phyloP scores from a whole-genome alignment of 2,329 filamentous ascomycete species.

The Beauveria asiatica region DNA sequence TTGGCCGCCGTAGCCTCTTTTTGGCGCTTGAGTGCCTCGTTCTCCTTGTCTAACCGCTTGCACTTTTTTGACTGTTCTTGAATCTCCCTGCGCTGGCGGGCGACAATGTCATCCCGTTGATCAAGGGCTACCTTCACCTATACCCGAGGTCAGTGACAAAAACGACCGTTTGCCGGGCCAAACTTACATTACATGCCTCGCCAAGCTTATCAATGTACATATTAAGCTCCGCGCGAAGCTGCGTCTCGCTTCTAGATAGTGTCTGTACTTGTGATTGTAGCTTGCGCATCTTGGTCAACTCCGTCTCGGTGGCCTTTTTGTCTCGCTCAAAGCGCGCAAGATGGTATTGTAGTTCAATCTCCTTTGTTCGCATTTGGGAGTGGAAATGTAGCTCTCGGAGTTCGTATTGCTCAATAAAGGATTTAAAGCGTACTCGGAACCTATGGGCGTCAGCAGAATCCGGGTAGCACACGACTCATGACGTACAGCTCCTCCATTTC shows the following conservation, averaged over 20 bases:
- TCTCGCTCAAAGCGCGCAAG: constrained; percentile 83
- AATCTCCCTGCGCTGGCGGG: constrained; percentile 70
- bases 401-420: constrained; percentile 94
- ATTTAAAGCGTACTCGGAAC: constrained; percentile 82
- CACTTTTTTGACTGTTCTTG: constrained; percentile 99
- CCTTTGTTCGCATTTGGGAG: constrained; percentile 83
- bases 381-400: constrained; percentile 91
- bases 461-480: neutral
- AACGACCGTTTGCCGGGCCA: too few relatives aligned
- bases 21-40: constrained; percentile 81
- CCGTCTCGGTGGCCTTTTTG: constrained; percentile 77
- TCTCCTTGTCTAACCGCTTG: constrained; percentile 93
- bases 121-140: constrained; percentile 8
- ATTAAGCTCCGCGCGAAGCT: constrained; percentile 89
- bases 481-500: constrained; percentile 83
- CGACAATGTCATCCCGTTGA: constrained; percentile 4
- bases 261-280: constrained; percentile 88
- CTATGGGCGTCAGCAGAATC: constrained; percentile 34
- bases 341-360: constrained; percentile 89
- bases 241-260: constrained; percentile 91
- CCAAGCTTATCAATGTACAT: constrained; percentile 99
- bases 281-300: constrained; percentile 70
- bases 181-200: constrained; percentile 56
- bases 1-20: constrained; percentile 91
- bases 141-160: constrained; percentile 16